Conservation (phyloP, 2,329 filamentous ascomycete species). For the Cladobotryum mycophilum region DNA sequence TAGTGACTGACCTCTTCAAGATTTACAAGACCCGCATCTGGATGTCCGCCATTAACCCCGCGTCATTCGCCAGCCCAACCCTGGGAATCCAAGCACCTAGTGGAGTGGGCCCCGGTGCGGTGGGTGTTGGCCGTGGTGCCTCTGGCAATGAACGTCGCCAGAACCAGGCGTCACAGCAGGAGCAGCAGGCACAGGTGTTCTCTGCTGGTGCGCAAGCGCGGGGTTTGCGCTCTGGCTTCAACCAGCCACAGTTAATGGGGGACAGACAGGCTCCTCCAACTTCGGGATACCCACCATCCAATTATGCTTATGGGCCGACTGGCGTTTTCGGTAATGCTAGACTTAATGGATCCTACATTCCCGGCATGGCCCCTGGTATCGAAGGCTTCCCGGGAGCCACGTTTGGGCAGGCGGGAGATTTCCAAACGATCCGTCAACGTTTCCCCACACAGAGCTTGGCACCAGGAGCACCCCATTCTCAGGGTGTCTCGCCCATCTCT, state of each 20-base stretch:
- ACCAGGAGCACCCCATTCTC: slow-evolving; percentile 29
- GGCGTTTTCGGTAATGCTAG: slow-evolving; percentile 29
- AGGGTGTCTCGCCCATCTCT: slow-evolving; percentile 35
- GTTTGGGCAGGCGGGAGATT: slow-evolving; percentile 35
- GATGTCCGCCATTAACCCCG: slow-evolving; percentile 99
- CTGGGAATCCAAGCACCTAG: slow-evolving; percentile 65
- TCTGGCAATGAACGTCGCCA: slow-evolving; percentile 40
- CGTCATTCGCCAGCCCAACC: slow-evolving; percentile 79
- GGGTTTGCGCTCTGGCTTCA: slow-evolving; percentile 38
- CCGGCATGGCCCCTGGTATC: slow-evolving; percentile 21
- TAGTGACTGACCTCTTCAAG: slow-evolving; percentile 97
- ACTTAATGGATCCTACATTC: slow-evolving; percentile 23
- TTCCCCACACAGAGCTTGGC: slow-evolving; percentile 37
- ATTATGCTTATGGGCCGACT: slow-evolving; percentile 29
- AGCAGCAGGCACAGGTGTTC: slow-evolving; percentile 31
- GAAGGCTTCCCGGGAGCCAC: slow-evolving; percentile 25
- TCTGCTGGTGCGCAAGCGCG: slow-evolving; percentile 31
- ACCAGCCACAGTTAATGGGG: slow-evolving; percentile 31
- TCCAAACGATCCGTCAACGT: slow-evolving; percentile 41
- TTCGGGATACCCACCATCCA: slow-evolving; percentile 28
- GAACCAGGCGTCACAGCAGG: slow-evolving; percentile 35
- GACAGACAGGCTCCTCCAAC: slow-evolving; percentile 37
- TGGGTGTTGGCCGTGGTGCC: slow-evolving; percentile 49
- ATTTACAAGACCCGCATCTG: slow-evolving; percentile 99
- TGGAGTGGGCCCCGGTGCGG: slow-evolving; percentile 58